Conservation (phyloP, 208 protist species). For the Acanthamoeba triangularis region DNA sequence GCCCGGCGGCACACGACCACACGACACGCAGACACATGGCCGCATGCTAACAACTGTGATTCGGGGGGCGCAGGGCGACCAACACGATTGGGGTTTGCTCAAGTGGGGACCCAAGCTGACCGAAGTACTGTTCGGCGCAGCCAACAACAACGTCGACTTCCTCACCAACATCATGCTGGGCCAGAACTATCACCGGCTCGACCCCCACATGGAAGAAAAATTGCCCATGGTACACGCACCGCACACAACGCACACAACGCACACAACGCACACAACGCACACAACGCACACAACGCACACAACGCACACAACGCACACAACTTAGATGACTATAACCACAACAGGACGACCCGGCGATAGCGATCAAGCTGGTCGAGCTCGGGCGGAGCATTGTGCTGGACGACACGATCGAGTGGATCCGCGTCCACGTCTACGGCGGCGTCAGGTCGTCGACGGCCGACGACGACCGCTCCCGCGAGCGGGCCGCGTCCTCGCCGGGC, state of each 20-base stretch:
- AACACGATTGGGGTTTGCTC: constrained; percentile 72
- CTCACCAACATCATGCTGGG: constrained; percentile 27
- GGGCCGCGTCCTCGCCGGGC: no score
- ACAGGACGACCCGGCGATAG: constrained; percentile 38
- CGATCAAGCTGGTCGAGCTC: constrained; percentile 39
- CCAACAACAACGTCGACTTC: constrained; percentile 67
- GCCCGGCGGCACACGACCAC: neutral
- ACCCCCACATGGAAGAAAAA: constrained; percentile 64
- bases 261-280: no score
- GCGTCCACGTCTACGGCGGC: constrained; percentile 16
- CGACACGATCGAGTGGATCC: constrained; percentile 66
- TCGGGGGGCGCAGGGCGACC: neutral
- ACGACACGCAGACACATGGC: no score
- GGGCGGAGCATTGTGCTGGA: constrained; percentile 11
- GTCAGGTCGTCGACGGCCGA: neutral
- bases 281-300: no score
- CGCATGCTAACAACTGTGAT: neutral
- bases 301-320: no score
- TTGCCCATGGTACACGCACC: constrained; percentile 51
- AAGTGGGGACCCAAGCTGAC: constrained; percentile 73
- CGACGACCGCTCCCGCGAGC: neutral
- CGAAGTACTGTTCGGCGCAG: constrained; percentile 29
- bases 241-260: no score
- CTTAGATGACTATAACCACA: neutral
- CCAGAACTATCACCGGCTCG: constrained; percentile 50